These are phyloP conservation scores for Neurospora tetraspora DNA, from an alignment of 495 filamentous ascomycete genomes.

Conservation along the genomic window DNA sequence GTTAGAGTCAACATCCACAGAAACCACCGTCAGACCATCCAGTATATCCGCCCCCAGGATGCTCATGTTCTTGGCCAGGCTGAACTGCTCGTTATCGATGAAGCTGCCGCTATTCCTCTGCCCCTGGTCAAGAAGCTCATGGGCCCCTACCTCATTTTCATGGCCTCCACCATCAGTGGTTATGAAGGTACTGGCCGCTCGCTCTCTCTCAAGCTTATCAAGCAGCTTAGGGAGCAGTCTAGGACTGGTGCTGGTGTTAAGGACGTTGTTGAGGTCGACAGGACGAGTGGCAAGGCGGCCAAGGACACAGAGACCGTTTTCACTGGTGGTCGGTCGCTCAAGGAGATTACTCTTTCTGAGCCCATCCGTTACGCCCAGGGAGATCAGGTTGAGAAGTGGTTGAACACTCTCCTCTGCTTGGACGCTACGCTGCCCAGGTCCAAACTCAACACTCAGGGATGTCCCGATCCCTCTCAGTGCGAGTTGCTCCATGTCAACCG, in stretches of 20 bases:
- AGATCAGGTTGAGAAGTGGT: conserved; percentile 89
- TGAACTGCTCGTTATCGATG: conserved; percentile 93
- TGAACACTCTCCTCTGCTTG: conserved; percentile 88
- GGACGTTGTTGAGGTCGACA: conserved; percentile 60
- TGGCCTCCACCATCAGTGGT: conserved; percentile 98
- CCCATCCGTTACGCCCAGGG: conserved; percentile 91
- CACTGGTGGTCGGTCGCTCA: conserved; percentile 65
- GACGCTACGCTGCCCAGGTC: conserved; percentile 81
- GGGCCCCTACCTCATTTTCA: conserved; percentile 98
- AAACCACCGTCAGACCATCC: conserved; percentile 94
- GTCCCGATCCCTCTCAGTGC: conserved; percentile 81
- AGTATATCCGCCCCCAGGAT: conserved; percentile 96
- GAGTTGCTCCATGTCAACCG: conserved; percentile 89
- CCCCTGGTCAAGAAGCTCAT: conserved; percentile 88
- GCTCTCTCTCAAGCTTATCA: conserved; percentile 90
- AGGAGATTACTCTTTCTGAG: conserved; percentile 85
- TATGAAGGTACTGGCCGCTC: conserved; percentile 97
- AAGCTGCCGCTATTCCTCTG: conserved; percentile 92
- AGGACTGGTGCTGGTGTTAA: conserved; percentile 40
- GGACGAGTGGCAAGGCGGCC: conserved; percentile 56
- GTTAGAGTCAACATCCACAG: conserved; percentile 93
- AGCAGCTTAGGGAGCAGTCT: conserved; percentile 92
- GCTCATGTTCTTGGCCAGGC: conserved; percentile 90
- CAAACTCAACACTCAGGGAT: conserved; percentile 63
- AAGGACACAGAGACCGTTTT: conserved; percentile 51